Conservation (phyloP, 176 grass and related monocot genomes). For the Cymbopogon citratus region DNA sequence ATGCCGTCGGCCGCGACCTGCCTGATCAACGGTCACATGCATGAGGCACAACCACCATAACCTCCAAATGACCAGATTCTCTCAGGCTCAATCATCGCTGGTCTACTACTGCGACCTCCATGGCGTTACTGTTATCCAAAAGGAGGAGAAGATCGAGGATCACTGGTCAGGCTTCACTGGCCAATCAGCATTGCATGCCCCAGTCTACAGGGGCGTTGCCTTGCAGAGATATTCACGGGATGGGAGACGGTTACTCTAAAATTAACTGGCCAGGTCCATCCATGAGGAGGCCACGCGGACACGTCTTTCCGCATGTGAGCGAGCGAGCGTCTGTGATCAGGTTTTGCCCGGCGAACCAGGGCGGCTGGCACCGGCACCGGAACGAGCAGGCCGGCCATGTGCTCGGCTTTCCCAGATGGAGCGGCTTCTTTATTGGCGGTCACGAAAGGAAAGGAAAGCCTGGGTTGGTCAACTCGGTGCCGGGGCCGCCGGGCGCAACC, state of each 20-base stretch:
- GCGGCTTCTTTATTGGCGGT: neutral
- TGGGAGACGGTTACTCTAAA: neutral
- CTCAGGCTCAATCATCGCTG: too few relatives aligned
- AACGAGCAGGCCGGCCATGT: neutral
- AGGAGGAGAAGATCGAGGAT: neutral
- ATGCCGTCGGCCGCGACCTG: too few relatives aligned
- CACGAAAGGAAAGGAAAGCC: too few relatives aligned
- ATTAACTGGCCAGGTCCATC: neutral
- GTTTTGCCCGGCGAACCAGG: neutral
- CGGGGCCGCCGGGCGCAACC: too few relatives aligned
- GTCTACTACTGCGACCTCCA: neutral
- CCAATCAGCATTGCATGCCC: neutral
- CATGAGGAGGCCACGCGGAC: neutral
- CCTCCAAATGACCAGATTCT: neutral
- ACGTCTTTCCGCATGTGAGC: neutral
- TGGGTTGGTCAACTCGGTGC: too few relatives aligned
- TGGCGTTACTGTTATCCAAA: neutral
- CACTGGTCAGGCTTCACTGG: neutral
- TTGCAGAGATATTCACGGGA: neutral
- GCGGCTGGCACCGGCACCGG: neutral
- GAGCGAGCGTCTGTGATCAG: neutral
- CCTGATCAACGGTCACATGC: neutral
- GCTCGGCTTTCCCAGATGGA: constrained; percentile 1
- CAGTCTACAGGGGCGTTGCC: too few relatives aligned
- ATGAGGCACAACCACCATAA: neutral